Conservation (phyloP, 2,329 filamentous ascomycete genomes). For the Cladobotryum protrusum region DNA sequence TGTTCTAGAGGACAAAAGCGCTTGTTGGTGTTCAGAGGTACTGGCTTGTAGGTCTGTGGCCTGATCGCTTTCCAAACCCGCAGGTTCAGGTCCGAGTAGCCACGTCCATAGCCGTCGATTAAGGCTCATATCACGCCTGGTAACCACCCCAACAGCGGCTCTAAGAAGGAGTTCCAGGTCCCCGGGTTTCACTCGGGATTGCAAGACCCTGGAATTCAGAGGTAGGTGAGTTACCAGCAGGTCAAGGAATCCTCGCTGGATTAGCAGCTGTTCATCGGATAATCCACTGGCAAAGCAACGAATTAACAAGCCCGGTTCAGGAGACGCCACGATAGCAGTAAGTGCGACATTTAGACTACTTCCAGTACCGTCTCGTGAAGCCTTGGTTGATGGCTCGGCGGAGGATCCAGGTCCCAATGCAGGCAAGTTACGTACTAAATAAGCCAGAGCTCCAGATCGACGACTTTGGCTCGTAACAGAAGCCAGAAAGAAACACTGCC, state of each 20-base stretch:
- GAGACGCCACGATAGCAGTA: constrained; percentile 66
- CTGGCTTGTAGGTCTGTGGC: constrained; percentile 39
- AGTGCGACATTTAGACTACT: constrained; percentile 42
- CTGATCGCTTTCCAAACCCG: constrained; percentile 42
- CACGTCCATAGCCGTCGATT: constrained; percentile 94
- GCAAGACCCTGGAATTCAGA: constrained; percentile 73
- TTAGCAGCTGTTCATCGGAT: constrained; percentile 78
- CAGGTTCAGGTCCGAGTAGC: constrained; percentile 75
- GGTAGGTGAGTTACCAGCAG: constrained; percentile 86
- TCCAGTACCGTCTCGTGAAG: constrained; percentile 7
- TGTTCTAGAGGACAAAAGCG: constrained; percentile 52
- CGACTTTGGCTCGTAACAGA: constrained; percentile 84
- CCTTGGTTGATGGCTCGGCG: constrained; percentile 6
- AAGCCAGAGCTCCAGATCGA: constrained; percentile 80
- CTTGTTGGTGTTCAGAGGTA: constrained; percentile 36
- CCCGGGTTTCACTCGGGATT: constrained; percentile 61
- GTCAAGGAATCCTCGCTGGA: constrained; percentile 91
- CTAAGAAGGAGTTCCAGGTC: constrained; percentile 79
- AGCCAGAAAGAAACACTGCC: constrained; percentile 95
- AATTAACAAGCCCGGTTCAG: constrained; percentile 84
- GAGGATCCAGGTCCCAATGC: constrained; percentile 18
- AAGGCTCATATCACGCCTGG: constrained; percentile 89
- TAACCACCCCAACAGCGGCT: constrained; percentile 81
- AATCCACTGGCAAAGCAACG: constrained; percentile 90
- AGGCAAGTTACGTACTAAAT: constrained; percentile 73